Evolutionary conservation across 306 rosid species (phyloP).

Genomic region (Malus asiatica): DNA sequence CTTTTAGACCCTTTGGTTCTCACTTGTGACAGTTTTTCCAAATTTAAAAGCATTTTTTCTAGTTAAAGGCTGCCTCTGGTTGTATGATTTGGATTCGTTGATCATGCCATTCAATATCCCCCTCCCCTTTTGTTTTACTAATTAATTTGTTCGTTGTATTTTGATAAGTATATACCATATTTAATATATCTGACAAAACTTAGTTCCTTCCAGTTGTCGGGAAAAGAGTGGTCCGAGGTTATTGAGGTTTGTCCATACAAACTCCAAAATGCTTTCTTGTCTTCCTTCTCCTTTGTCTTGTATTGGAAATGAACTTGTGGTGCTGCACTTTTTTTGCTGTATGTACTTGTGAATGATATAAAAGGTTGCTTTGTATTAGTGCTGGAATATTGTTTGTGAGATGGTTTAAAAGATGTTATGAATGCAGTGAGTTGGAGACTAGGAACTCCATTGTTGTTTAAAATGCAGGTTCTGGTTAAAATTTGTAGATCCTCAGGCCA

Average conservation of each 20-base stretch:
- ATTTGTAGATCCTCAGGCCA: neutral
- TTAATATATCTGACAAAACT: conserved; percentile 1
- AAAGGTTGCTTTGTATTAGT: neutral
- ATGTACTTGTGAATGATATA: neutral
- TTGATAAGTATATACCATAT: neutral
- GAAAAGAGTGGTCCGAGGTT: conserved; percentile 79
- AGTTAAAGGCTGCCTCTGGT: neutral
- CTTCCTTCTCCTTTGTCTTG: neutral
- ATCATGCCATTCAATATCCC: neutral
- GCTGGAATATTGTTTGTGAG: neutral
- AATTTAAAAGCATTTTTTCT: neutral
- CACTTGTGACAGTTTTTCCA: neutral
- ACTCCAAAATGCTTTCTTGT: neutral
- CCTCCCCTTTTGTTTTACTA: neutral
- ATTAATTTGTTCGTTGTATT: neutral
- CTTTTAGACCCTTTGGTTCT: neutral
- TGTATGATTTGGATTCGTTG: neutral
- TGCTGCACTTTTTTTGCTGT: conserved; percentile 4
- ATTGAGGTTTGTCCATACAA: conserved; percentile 62
- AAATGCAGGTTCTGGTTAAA: neutral
- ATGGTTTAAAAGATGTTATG: neutral
- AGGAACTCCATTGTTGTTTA: neutral
- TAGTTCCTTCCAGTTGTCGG: conserved; percentile 54
- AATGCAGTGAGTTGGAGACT: neutral
- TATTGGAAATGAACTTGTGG: conserved; percentile 2